Conservation (phyloP, 495 filamentous ascomycete species). For the Aspergillus ostianus region DNA sequence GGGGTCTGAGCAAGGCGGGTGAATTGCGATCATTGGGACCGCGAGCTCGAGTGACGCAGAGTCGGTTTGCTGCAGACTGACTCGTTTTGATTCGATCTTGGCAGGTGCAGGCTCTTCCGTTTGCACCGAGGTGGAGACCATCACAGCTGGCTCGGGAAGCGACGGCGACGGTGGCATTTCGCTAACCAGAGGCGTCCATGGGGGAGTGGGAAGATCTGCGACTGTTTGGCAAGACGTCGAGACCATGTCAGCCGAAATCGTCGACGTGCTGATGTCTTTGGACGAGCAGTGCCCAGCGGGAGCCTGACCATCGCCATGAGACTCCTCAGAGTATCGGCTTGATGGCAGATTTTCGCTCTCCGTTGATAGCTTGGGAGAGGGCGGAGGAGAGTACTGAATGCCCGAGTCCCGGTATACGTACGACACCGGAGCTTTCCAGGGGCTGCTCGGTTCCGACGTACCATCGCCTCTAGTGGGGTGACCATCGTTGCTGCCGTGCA, state of each 20-base stretch:
- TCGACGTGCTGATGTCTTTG: constrained; percentile 32
- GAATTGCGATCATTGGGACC: constrained; percentile 64
- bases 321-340: background rate
- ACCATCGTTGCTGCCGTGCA: constrained; percentile 29
- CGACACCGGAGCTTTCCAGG: constrained; percentile 14
- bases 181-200: constrained; percentile 60
- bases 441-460: constrained; percentile 15
- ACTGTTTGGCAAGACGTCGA: constrained; percentile 72
- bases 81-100: constrained; percentile 15
- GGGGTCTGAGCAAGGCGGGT: constrained; percentile 64
- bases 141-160: constrained; percentile 23
- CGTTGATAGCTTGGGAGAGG: constrained; percentile 58
- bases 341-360: constrained; percentile 5
- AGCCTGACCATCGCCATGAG: background rate
- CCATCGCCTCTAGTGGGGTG: constrained; percentile 24
- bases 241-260: constrained; percentile 54
- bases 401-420: constrained; percentile 67
- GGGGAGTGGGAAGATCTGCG: constrained; percentile 64
- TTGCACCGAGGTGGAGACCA: constrained; percentile 66
- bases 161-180: constrained; percentile 21
- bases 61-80: constrained; percentile 16
- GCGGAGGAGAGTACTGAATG: constrained; percentile 78
- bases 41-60: constrained; percentile 28
- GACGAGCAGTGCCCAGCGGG: constrained; percentile 9
- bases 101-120: constrained; percentile 46